A percentile compares a stretch with the other conserved stretches of the same genome.
These are phyloP conservation scores for Fonsecaea nubica DNA, from an alignment of 2,329 filamentous ascomycete genomes.

Conservation along the genomic window DNA sequence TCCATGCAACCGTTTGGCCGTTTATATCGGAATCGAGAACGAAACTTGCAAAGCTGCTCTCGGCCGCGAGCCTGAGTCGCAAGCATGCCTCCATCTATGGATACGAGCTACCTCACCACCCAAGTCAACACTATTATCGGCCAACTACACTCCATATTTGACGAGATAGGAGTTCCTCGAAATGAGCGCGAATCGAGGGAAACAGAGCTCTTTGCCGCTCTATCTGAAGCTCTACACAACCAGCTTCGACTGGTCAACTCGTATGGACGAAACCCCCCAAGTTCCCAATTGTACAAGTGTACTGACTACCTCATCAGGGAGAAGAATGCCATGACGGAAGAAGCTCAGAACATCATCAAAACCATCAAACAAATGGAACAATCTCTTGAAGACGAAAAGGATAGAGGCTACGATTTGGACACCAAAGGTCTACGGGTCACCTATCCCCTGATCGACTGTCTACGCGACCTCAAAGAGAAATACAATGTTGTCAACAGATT, in stretches of 20 bases:
- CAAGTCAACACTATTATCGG: constrained; percentile 94
- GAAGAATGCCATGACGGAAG: constrained; percentile 88
- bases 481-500: constrained; percentile 78
- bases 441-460: constrained; percentile 79
- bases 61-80: constrained; percentile 32
- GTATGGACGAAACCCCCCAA: constrained; percentile 48
- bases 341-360: constrained; percentile 83
- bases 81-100: constrained; percentile 63
- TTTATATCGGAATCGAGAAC: constrained; percentile 12
- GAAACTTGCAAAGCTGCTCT: constrained; percentile 21
- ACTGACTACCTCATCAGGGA: constrained; percentile 59
- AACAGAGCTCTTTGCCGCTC: constrained; percentile 87
- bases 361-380: constrained; percentile 92
- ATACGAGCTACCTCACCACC: constrained; percentile 89
- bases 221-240: constrained; percentile 89
- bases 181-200: constrained; percentile 92
- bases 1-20: background rate
- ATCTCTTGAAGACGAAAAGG: constrained; percentile 78
- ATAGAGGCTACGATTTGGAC: constrained; percentile 68
- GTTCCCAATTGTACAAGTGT: constrained; percentile 3
- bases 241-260: constrained; percentile 83
- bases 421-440: constrained; percentile 76
- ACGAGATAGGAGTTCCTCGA: constrained; percentile 93
- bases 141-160: constrained; percentile 92
- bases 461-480: constrained; percentile 83